Evolutionary conservation across 352 stramenopile genomes (phyloP), one percentile per base, ranked within the genome.

Genomic region (Globisporangium emineosum): DNA sequence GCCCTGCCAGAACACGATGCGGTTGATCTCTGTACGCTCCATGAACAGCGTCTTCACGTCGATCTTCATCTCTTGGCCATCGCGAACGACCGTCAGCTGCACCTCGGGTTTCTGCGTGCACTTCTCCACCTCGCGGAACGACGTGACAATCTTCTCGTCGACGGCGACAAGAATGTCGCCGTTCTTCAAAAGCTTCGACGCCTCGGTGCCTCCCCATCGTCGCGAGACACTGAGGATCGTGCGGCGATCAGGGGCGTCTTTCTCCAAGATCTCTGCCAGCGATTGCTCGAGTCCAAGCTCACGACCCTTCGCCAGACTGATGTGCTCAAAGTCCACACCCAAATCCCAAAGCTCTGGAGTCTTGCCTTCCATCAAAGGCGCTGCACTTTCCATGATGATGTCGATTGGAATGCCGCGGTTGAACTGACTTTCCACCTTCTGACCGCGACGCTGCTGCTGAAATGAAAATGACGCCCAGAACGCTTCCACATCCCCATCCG

Each of bases 1-100:
- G 5, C 93, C 93, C 33, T 93, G 87, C 90, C 91, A 98, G 61
- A 96, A 92, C 51, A 98, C 79, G 42, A 98, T 90, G 35, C 91
- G 86, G 57, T 97, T 90, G 45, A 96, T 94, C 69, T 96, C 89
- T 4, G 85, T 93, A 51, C 83, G 83, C 61, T 93, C 77, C 70
- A 97, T 76, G 35, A 83, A 81, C 47, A 93, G 70, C 23, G 87
- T 88, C 63, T 92, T 89, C n/a, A 97, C 72, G 6, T 82, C 60
- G 12, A 96, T 21, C 23, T 84, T 67, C 56, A 84, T 77, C 62
- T 93, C 83, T 8, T 86, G 68, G 13, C 86, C 81, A 59, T 96
- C 85, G 25, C 89, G 82, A n/a, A 97, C 85, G 47, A 97, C 83
- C 37, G 88, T 96, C 19, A 96, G 78, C 63, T 78, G 67, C 27